Conservation (phyloP, 805 yeast genomes). For the Cyberlindnera nakhonratchasimensis region DNA sequence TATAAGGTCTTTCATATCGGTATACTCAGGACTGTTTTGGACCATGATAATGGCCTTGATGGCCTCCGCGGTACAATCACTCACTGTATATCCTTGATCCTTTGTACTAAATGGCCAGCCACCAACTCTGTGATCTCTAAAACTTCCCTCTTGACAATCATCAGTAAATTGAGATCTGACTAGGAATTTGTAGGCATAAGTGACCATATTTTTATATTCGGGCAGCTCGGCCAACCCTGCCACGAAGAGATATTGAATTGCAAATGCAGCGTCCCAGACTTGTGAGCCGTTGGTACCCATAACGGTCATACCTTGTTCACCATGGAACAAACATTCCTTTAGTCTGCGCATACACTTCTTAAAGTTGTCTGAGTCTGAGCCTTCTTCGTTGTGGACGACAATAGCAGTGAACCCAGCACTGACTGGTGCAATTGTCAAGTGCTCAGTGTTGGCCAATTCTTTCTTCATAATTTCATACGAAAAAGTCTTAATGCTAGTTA, state of each 20-base stretch:
- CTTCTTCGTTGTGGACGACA: slow-evolving; percentile 68
- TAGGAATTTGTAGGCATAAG: slow-evolving; percentile 66
- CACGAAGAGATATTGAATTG: slow-evolving; percentile 73
- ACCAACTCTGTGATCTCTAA: slow-evolving; percentile 79
- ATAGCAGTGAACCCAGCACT: slow-evolving; percentile 80
- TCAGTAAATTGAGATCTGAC: slow-evolving; percentile 81
- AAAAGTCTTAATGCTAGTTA: slow-evolving; percentile 44
- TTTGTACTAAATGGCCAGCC: slow-evolving; percentile 97
- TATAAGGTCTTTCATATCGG: slow-evolving; percentile 48
- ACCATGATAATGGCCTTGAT: slow-evolving; percentile 93
- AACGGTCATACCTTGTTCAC: slow-evolving; percentile 86
- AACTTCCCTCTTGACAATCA: slow-evolving; percentile 73
- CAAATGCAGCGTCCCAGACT: slow-evolving; percentile 95
- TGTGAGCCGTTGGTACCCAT: slow-evolving; percentile 98
- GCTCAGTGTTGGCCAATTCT: slow-evolving; percentile 75
- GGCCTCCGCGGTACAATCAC: slow-evolving; percentile 97
- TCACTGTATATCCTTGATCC: slow-evolving; percentile 92
- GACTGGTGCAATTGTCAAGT: slow-evolving; percentile 90
- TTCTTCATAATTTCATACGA: slow-evolving; percentile 65
- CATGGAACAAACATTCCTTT: slow-evolving; percentile 76
- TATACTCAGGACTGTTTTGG: slow-evolving; percentile 54
- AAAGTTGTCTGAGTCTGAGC: slow-evolving; percentile 61
- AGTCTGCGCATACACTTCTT: slow-evolving; percentile 52
- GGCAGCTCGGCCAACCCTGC: slow-evolving; percentile 75
- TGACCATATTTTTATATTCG: slow-evolving; percentile 60